Percentiles rank a stretch among this genome's conserved stretches.
Conservation (phyloP, 805 yeast species). For the Kuraishia floccosa region DNA sequence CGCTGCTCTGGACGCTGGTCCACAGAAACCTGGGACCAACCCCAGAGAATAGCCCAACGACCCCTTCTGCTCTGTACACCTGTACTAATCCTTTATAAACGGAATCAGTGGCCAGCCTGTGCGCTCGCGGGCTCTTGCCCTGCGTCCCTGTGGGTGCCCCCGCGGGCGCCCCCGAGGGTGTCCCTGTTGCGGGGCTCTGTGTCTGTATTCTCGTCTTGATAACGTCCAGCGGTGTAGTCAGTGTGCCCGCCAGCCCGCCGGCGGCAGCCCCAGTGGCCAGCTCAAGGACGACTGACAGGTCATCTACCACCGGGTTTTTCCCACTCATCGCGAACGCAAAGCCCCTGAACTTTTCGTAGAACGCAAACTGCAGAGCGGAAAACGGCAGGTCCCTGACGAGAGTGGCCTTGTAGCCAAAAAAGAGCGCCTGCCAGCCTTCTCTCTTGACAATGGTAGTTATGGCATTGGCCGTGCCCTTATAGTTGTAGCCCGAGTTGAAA, state of each 20-base stretch:
- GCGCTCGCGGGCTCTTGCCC: slow-evolving; percentile 2
- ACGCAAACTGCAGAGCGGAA: slow-evolving; percentile 91
- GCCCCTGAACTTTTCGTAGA: slow-evolving; percentile 75
- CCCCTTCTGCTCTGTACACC: slow-evolving; percentile 66
- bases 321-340: slow-evolving; percentile 32
- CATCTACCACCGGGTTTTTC: slow-evolving; percentile 19
- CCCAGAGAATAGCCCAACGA: slow-evolving; percentile 76
- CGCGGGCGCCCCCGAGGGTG: slow-evolving; percentile 1
- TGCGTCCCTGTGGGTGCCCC: slow-evolving; percentile 4
- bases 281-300: slow-evolving; percentile 50
- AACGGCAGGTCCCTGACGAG: slow-evolving; percentile 88
- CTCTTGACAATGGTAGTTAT: slow-evolving; percentile 42
- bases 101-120: slow-evolving; percentile 24
- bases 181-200: slow-evolving; percentile 22
- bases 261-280: slow-evolving; percentile 89
- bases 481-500: slow-evolving; percentile 80
- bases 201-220: slow-evolving; percentile 91
- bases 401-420: slow-evolving; percentile 92
- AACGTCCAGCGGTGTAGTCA: slow-evolving; percentile 89
- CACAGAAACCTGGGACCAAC: slow-evolving; percentile 95
- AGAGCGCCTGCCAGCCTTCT: slow-evolving; percentile 72
- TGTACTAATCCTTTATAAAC: slow-evolving; percentile 37
- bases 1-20: slow-evolving; percentile 92
- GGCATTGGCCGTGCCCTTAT: slow-evolving; percentile 66
- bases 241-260: slow-evolving; percentile 82